Evolutionary conservation across 192 early-diverging fungal genomes (phyloP), one percentile per base, ranked within the genome.

Genomic region (Coemansia sp.): DNA sequence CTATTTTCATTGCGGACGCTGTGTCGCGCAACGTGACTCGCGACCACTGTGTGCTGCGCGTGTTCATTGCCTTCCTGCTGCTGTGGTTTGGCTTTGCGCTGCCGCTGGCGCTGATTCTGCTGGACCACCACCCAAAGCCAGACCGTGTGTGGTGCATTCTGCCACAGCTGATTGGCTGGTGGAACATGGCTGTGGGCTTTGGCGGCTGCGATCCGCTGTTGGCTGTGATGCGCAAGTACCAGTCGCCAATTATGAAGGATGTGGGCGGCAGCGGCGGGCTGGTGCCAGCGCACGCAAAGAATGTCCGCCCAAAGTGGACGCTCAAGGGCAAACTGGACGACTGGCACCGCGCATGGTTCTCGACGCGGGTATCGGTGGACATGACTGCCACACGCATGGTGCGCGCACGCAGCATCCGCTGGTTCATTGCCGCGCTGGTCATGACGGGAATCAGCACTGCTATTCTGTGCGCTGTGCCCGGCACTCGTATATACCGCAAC

Each of bases 151-250:
- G 79, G 79, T 50, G 66, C 37, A 25, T 82, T 0, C 5, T 82
- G 38, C 79, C 79, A 29, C 66, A 62, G 60, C 52, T 82, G 50
- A 22, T 76, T 8, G 79, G 79, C 23, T 82, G 79, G 79, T 82
- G 73, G 73, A 82, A 82, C 50, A 75, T 82, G 66, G 69, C 73
- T 2, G 73, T 76, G 0, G 79, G 79, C 0, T 82, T 82, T 76
- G 73, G 79, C 54, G 79, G 79, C 37, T 72, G 79, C 58, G 79
- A 82, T 39, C 23, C 68, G 22, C 38, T 82, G 27, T 29, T 82
- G 51, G 79, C 79, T 14, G 62, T 49, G 5, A 66, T 82, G 66
- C 72, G 79, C 64, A 82, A 70, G 64, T 82, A 82, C 38, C 79
- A 82, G 70, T 73, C 67, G 25, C 79, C 79, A 1, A 50, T 59